These are phyloP conservation scores for Metschnikowia sp. DNA, from an alignment of 805 yeast species.

Conservation along the genomic window DNA sequence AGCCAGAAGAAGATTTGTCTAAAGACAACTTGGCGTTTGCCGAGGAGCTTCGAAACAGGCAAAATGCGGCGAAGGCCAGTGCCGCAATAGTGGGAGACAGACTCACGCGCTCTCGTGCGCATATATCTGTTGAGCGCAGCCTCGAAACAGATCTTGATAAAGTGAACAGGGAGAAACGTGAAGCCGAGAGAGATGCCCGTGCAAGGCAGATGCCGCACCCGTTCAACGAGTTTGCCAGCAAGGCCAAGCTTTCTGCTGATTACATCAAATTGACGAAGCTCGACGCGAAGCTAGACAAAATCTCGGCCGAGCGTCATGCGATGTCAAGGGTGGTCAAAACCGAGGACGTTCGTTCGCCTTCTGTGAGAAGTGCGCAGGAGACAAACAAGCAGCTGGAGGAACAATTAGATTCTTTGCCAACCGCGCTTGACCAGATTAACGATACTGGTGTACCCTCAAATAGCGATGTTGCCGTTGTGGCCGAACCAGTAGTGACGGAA, in stretches of 20 bases:
- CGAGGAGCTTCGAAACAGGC: constrained; percentile 11
- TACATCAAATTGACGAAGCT: constrained; percentile 22
- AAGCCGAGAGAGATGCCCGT: constrained; percentile 9
- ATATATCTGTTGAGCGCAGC: constrained; percentile 9
- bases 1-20: background rate
- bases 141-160: constrained; percentile 11
- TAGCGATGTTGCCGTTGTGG: too few species aligned
- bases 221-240: constrained; percentile 13
- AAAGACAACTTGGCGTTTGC: constrained; percentile 8
- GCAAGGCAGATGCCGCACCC: constrained; percentile 14
- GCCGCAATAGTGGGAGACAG: constrained; percentile 5
- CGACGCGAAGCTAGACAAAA: constrained; percentile 17
- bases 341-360: constrained; percentile 1
- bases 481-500: too few species aligned
- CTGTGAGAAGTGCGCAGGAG: background rate
- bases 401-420: too few species aligned
- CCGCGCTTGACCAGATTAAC: too few species aligned
- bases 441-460: too few species aligned
- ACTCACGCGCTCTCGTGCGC: constrained; percentile 14
- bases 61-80: constrained; percentile 12
- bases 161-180: constrained; percentile 1
- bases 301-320: background rate
- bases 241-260: constrained; percentile 19
- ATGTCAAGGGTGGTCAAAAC: constrained; percentile 3
- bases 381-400: background rate